phyloP scores from a whole-genome alignment of 257 asterid species.

The Gentiana macrophylla region DNA sequence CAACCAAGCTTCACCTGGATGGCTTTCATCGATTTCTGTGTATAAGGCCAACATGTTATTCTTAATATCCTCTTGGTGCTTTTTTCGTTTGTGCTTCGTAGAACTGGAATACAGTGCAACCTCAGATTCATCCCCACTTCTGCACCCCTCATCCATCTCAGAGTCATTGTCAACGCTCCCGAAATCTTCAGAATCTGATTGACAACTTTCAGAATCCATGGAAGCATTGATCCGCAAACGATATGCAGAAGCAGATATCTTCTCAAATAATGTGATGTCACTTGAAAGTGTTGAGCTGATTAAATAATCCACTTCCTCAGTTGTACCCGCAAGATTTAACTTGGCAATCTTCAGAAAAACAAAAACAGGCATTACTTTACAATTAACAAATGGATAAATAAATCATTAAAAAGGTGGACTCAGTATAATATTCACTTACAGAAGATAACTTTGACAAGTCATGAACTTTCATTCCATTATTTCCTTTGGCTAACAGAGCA shows the following conservation, averaged over 20 bases:
- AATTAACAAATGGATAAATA: constrained; percentile 5
- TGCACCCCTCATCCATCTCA: constrained; percentile 44
- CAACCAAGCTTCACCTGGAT: constrained; percentile 90
- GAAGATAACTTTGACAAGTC: constrained; percentile 66
- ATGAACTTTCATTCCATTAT: constrained; percentile 62
- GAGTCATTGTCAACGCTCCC: constrained; percentile 67
- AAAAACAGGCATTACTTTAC: constrained; percentile 9
- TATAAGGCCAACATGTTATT: constrained; percentile 14
- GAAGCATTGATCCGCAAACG: constrained; percentile 68
- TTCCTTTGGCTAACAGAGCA: constrained; percentile 60
- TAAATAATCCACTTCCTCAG: constrained; percentile 44
- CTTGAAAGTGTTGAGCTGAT: constrained; percentile 67
- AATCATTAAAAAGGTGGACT: background rate
- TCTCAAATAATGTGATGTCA: constrained; percentile 86
- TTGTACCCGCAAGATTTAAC: constrained; percentile 46
- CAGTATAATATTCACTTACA: constrained; percentile 39
- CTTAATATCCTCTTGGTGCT: constrained; percentile 16
- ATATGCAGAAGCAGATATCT: constrained; percentile 73
- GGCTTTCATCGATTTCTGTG: constrained; percentile 94
- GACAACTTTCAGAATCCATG: constrained; percentile 41
- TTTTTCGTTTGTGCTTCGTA: constrained; percentile 20
- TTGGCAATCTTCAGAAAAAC: constrained; percentile 53
- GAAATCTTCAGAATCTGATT: constrained; percentile 58
- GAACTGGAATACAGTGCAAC: constrained; percentile 36
- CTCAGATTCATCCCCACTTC: constrained; percentile 46